These are phyloP conservation scores for Pythium guiyangense DNA, from an alignment of 352 stramenopile species.

Conservation along the genomic window DNA sequence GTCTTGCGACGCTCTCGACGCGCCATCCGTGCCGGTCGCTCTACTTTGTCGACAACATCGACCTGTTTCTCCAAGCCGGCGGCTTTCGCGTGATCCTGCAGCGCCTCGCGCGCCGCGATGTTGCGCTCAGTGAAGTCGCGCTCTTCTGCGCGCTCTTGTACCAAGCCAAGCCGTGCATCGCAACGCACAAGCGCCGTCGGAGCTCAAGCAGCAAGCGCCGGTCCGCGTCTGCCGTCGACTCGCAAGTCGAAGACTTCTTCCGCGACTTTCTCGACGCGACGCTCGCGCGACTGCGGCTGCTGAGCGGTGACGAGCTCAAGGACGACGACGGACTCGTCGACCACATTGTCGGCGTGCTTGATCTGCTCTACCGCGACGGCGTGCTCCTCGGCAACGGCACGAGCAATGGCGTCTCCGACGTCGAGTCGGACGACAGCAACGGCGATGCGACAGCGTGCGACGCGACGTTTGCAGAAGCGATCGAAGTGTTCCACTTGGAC, in stretches of 20 bases:
- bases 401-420: conserved; percentile 7
- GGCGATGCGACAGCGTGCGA: conserved; percentile 21
- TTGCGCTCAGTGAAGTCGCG: conserved; percentile 54
- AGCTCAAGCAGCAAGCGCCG: conserved; percentile 27
- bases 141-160: conserved; percentile 67
- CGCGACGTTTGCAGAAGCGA: conserved; percentile 58
- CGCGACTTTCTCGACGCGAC: conserved; percentile 69
- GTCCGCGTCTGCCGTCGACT: conserved; percentile 14
- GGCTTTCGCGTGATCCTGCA: conserved; percentile 73
- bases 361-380: conserved; percentile 67
- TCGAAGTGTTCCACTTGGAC: conserved; percentile 82
- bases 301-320: conserved; percentile 71
- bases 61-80: conserved; percentile 80
- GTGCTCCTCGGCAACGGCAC: conserved; percentile 34
- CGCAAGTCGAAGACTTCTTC: conserved; percentile 73
- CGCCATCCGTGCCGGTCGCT: conserved; percentile 73
- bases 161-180: conserved; percentile 71
- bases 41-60: conserved; percentile 82
- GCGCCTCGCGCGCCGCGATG: conserved; percentile 35
- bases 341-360: conserved; percentile 60
- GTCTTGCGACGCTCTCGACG: conserved; percentile 40
- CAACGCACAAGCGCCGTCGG: conserved; percentile 48
- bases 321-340: conserved; percentile 79
- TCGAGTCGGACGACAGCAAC: conserved; percentile 16
- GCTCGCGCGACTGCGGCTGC: conserved; percentile 59